Evolutionary conservation across 31 red algal species (phyloP).

Genomic region (Asparagopsis taxiformis): DNA sequence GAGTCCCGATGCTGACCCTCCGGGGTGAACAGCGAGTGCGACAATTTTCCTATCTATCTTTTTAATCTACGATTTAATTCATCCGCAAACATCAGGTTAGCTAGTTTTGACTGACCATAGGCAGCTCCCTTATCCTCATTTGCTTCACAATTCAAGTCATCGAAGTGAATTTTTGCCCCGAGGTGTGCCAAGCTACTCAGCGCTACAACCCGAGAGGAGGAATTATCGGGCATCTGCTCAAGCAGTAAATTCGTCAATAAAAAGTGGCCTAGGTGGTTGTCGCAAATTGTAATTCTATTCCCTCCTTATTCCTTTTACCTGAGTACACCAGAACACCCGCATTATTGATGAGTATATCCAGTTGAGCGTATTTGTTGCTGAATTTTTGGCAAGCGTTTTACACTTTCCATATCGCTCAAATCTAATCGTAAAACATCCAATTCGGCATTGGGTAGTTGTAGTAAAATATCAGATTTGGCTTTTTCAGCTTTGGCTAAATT

Average conservation of each 20-base stretch:
- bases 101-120: conserved; percentile 29
- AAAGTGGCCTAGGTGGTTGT: conserved; percentile 46
- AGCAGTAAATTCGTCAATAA: conserved; percentile 21
- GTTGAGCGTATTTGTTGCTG: not conserved
- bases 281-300: conserved; percentile 33
- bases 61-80: conserved; percentile 26
- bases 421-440: not conserved
- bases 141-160: conserved; percentile 16
- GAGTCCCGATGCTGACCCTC: no score
- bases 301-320: conserved; percentile 18
- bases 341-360: conserved; percentile 36
- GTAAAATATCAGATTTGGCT: not conserved
- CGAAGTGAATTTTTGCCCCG: conserved; percentile 13
- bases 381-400: conserved; percentile 3
- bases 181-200: conserved; percentile 19
- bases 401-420: not conserved
- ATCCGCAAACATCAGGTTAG: conserved; percentile 38
- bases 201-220: conserved; percentile 8
- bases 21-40: no score
- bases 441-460: not conserved
- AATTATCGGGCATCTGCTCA: not conserved
- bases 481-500: not conserved
- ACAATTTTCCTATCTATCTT: no score
- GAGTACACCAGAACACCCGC: conserved; percentile 37
- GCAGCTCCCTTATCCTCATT: not conserved